Evolutionary conservation across 352 stramenopile genomes (phyloP).

Genomic region (Globisporangium cederbergense): DNA sequence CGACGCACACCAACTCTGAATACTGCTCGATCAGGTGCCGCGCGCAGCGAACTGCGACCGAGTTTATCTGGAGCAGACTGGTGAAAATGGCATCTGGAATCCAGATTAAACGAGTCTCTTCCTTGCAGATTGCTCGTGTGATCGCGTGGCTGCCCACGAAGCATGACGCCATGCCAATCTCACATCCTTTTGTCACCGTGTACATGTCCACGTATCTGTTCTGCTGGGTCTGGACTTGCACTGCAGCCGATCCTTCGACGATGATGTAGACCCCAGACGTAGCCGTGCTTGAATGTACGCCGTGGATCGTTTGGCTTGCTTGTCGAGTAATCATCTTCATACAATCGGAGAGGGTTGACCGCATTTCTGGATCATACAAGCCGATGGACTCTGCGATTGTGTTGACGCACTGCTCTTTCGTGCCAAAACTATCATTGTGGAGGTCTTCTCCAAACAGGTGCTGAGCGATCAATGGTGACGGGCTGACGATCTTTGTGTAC

Average conservation of each 20-base stretch:
- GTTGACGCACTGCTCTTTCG: slow-evolving; percentile 27
- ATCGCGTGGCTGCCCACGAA: slow-evolving; percentile 52
- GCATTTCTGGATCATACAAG: slow-evolving; percentile 38
- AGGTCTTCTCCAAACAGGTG: slow-evolving; percentile 19
- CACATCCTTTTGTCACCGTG: slow-evolving; percentile 49
- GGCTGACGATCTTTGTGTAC: slow-evolving; percentile 34
- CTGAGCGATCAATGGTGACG: slow-evolving; percentile 27
- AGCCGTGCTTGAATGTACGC: neutral
- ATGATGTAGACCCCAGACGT: slow-evolving; percentile 52
- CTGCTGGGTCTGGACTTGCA: slow-evolving; percentile 39
- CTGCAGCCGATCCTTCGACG: slow-evolving; percentile 45
- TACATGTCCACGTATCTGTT: slow-evolving; percentile 51
- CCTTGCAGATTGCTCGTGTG: slow-evolving; percentile 45
- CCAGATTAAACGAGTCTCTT: slow-evolving; percentile 43
- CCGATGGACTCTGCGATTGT: slow-evolving; percentile 43
- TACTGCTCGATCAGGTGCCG: slow-evolving; percentile 71
- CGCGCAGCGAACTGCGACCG: slow-evolving; percentile 51
- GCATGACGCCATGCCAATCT: slow-evolving; percentile 63
- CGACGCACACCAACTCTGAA: slow-evolving; percentile 59
- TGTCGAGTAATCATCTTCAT: slow-evolving; percentile 29
- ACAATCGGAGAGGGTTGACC: slow-evolving; percentile 27
- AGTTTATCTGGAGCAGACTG: slow-evolving; percentile 47
- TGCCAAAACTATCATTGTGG: slow-evolving; percentile 1
- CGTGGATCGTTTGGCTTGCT: slow-evolving; percentile 26
- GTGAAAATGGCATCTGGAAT: slow-evolving; percentile 59